Base-by-base conservation (phyloP, 768 basidiomycete species). In the Fistulinella prunicolor region DNA sequence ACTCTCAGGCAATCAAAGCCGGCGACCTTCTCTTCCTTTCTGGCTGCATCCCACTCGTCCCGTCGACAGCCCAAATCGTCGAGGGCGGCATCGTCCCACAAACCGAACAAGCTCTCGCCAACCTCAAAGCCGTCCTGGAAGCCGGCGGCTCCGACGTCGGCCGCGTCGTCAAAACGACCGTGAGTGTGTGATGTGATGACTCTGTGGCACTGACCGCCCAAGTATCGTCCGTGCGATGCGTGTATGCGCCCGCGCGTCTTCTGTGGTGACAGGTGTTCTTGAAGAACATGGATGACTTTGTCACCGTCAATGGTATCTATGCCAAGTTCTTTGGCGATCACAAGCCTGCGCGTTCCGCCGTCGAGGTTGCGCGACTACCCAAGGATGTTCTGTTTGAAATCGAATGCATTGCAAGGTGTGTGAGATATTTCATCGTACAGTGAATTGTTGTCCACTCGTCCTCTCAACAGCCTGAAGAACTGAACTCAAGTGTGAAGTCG, bases 321-420 rank as follows among this genome's bases (percentile, higher is more conserved):
- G 79, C 80, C 29, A 73, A 80, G 46, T 86, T 89, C 70, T 97
- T 98, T 64, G 93, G 89, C 9, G 77, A 81, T 26, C 89, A 94
- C 72, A 94, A 89, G 68, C 95, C 96, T 39, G 94, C 96, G 4
- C 77, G 96, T 52, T 93, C 93, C 24, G 83, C 88, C 26, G 90
- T 99, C 44, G 92, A 97, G 72, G 91, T 93, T 26, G 74, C 86
- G 28, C 76, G 91, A 38, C 77, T 98, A 44, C 95, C 95, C 9
- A 90, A 86, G 65, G 89, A 93, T 60, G 94, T 91, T 9, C 74
- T 94, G 29, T 83, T 96, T 42, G 95, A 98, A 76, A 80, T 98
- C 46, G 95, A 98, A 69, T 84, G 81, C 51, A 86, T 94, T 66
- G 90, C 84, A 12, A 85, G 83, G 85, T 84, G 57, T 44, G 79